A percentile compares a stretch with the other conserved stretches of the same genome.
Evolutionary conservation across 306 rosid genomes (phyloP).

Genomic region (Cicer cuneatum): DNA sequence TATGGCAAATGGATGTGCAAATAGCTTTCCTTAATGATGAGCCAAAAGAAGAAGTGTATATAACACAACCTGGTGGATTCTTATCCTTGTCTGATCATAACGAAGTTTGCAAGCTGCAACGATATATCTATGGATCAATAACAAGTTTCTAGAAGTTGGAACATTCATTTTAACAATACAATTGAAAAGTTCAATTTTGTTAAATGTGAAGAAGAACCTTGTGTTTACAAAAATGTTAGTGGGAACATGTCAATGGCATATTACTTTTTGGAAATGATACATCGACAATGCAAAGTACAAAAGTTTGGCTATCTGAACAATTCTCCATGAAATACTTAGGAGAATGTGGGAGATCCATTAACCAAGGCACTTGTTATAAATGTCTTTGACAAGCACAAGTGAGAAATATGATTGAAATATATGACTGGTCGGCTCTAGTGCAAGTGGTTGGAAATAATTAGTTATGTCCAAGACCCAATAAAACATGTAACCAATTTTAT

Average conservation of each 20-base stretch:
- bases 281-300: background rate
- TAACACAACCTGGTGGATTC: background rate
- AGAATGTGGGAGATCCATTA: background rate
- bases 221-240: background rate
- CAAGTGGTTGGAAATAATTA: background rate
- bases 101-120: background rate
- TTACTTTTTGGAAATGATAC: background rate
- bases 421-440: constrained; percentile 15
- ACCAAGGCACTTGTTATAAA: background rate
- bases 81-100: background rate
- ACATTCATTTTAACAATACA: background rate
- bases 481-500: background rate
- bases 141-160: constrained; percentile 15
- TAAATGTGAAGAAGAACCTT: background rate
- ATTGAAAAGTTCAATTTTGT: constrained; percentile 18
- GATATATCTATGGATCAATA: background rate
- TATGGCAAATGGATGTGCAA: constrained; percentile 7
- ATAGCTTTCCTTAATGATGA: background rate
- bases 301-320: background rate
- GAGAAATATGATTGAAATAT: background rate
- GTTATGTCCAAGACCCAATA: background rate
- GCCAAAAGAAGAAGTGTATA: background rate
- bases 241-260: background rate
- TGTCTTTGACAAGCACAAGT: background rate
- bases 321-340: background rate